Base-by-base conservation (phyloP, 164 flowering plant genomes). In the Santalum album region DNA sequence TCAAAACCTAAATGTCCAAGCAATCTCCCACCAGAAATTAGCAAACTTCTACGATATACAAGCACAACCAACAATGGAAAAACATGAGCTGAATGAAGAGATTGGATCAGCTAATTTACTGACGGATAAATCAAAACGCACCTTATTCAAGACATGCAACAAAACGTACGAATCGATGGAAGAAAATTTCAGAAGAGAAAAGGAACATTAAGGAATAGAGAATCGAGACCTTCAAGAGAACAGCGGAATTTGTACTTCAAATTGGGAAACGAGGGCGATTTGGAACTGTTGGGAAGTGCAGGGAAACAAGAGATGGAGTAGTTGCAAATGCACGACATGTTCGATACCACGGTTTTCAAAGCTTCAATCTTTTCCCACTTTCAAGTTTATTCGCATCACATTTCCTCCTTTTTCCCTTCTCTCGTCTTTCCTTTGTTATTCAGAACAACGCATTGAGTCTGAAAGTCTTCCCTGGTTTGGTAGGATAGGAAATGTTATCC, bases 151-250 rank as follows among this genome's bases (percentile, higher is more conserved):
- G n/a, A n/a, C n/a, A n/a, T n/a, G n/a, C n/a, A n/a, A n/a, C n/a
- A n/a, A n/a, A n/a, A n/a, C n/a, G n/a, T n/a, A n/a, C n/a, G n/a
- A n/a, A n/a, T n/a, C n/a, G n/a, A n/a, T n/a, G n/a, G n/a, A n/a
- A n/a, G n/a, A 29, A 29, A 29, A 29, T 3, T 29, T 36, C 15
- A 36, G 40, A 7, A 36, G 15, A 36, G 15, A 36, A 36, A 36
- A 36, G 15, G 14, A 36, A 6, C 40, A 12, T 6, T 6, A 36
- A 12, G 40, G 15, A 12, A 36, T 9, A 12, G 40, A 36, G 40
- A 36, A 36, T 27, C 2, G 6, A 42, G 63, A 82, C 85, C 88
- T 72, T 76, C 78, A 42, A 74, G 62, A 42, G 80, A 46, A 53
- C 83, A 82, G 54, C 36, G 53, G 61, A 78, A 35, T 27, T 54